Percentiles rank a stretch among this genome's conserved stretches.
phyloP scores from a whole-genome alignment of 345 rosid genomes.

The Fremontodendron californicum region DNA sequence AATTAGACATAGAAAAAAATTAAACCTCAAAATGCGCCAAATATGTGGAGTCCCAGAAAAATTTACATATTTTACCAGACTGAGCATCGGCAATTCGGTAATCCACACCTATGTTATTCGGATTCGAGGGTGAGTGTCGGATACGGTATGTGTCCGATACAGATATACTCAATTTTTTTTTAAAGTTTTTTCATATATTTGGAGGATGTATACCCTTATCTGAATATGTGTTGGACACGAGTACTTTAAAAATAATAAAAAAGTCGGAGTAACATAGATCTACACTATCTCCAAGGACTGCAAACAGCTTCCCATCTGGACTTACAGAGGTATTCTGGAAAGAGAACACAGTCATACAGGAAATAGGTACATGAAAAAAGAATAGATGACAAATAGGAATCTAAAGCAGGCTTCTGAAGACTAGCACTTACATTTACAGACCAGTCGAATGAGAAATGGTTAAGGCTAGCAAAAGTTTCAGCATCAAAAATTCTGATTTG shows the following conservation, averaged over 20 bases:
- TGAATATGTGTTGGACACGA: no score
- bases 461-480: conserved; percentile 51
- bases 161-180: no score
- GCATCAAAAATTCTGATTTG: conserved; percentile 61
- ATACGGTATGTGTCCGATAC: no score
- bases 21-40: background rate
- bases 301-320: conserved; percentile 75
- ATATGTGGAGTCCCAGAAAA: background rate
- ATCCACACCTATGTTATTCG: no score
- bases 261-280: no score
- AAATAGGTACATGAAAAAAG: background rate
- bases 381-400: background rate
- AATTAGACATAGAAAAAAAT: background rate
- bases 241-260: no score
- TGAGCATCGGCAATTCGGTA: conserved; percentile 68
- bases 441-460: conserved; percentile 60
- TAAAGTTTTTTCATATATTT: no score
- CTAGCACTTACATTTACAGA: conserved; percentile 74
- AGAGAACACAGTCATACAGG: background rate
- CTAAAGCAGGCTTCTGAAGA: background rate
- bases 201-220: no score
- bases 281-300: conserved; percentile 78
- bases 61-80: conserved; percentile 59
- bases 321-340: conserved; percentile 66
- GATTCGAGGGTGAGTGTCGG: no score